A percentile compares a stretch with the other conserved stretches of the same genome.
phyloP scores from a whole-genome alignment of 257 asterid genomes.

The Mitragyna speciosa region DNA sequence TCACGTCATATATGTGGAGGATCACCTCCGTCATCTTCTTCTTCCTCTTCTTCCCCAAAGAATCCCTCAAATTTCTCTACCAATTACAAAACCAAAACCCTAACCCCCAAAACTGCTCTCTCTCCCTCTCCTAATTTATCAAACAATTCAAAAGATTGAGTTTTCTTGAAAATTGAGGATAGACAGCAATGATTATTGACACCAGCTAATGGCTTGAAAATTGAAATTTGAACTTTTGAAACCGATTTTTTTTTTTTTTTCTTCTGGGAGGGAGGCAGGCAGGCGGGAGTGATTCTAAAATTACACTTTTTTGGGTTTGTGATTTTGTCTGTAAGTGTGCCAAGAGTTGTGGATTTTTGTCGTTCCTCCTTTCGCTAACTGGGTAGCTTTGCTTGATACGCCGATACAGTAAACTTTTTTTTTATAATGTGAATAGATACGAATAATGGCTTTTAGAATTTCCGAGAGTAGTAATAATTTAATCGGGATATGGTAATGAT shows the following conservation, averaged over 20 bases:
- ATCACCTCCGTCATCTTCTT: constrained; percentile 61
- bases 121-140: neutral
- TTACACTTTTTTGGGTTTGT: neutral
- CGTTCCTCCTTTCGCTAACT: neutral
- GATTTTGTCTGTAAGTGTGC: neutral
- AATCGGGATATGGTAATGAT: too few species aligned
- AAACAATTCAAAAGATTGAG: neutral
- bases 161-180: neutral
- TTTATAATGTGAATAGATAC: too few species aligned
- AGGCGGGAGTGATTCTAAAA: neutral
- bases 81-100: constrained; percentile 31
- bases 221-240: neutral
- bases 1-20: constrained; percentile 94
- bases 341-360: neutral
- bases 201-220: constrained; percentile 1
- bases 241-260: neutral
- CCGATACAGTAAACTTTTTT: too few species aligned
- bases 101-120: neutral
- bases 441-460: too few species aligned
- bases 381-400: neutral
- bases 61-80: neutral
- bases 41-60: neutral
- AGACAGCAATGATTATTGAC: constrained; percentile 9
- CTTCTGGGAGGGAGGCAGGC: neutral
- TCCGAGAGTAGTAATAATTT: too few species aligned